Base-by-base conservation (phyloP, 495 filamentous ascomycete genomes). In the Neurospora sp. region DNA sequence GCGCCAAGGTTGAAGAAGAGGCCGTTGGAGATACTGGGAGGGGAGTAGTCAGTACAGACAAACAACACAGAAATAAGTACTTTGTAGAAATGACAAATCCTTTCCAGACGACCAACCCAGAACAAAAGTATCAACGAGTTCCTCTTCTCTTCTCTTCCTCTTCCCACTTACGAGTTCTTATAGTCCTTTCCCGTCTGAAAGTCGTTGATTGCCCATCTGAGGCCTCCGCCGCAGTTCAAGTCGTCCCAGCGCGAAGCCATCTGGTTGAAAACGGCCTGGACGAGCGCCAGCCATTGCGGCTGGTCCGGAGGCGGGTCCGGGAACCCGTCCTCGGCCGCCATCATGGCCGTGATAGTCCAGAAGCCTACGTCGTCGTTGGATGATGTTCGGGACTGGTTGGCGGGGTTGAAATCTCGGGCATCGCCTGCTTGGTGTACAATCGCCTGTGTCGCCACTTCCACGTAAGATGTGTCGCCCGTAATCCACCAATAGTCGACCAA, bases 301-400 rank as follows among this genome's bases (percentile, higher is more conserved):
- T 89, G 78, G 70, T 87, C 88, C 0, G 70, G 59, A 5, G 88
- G 87, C 1, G 90, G 90, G 74, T 92, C 84, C 0, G 91, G 91
- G 75, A 90, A 95, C 68, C 90, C 91, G 69, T 89, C 87, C 79
- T 97, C 93, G 4, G 93, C 92, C 0, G 93, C 93, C 8, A 89
- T 86, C 89, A 97, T 92, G 41, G 89, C 92, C 4, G 92, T 86
- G 80, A 96, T 90, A 40, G 85, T 93, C 93, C 93, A 97, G 78
- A 97, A 97, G 0, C 86, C 90, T 77, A 96, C 93, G 78, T 96
- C 93, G 75, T 96, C 93, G 79, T 96, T 96, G 69, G 93, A 92
- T 70, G 87, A 81, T 0, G 91, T 90, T 72, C 89, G 86, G 35
- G 91, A 92, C 76, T 97, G 93, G 79, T 97, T 97, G 12, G 82